These are phyloP conservation scores for Amanita rimosa DNA, from an alignment of 768 basidiomycete genomes.

Conservation along the genomic window DNA sequence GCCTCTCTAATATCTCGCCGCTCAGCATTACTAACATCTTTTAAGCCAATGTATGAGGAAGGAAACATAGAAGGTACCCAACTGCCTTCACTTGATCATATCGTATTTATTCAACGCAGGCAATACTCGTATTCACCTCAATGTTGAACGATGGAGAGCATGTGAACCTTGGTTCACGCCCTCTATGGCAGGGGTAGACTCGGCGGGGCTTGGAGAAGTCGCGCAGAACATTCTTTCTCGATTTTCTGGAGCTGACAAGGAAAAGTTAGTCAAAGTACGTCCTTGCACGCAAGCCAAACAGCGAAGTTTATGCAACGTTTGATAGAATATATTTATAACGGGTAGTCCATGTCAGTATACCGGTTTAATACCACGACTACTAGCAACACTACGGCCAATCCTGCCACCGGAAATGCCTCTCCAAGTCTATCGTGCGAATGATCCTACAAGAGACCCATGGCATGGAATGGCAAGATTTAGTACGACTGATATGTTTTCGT, in stretches of 20 bases:
- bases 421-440: conserved; percentile 45
- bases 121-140: conserved; percentile 73
- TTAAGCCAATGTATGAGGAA: conserved; percentile 71
- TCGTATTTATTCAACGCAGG: conserved; percentile 23
- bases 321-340: conserved; percentile 81
- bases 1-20: conserved; percentile 65
- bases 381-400: conserved; percentile 70
- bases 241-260: conserved; percentile 59
- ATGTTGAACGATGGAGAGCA: conserved; percentile 81
- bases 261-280: conserved; percentile 63
- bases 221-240: conserved; percentile 71
- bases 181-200: conserved; percentile 89
- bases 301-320: not conserved
- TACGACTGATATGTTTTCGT: conserved; percentile 38
- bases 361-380: conserved; percentile 55
- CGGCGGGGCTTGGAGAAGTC: conserved; percentile 90
- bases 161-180: conserved; percentile 93
- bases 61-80: conserved; percentile 50
- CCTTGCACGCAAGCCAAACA: not conserved
- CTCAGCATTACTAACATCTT: conserved; percentile 80
- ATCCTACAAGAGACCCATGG: conserved; percentile 78
- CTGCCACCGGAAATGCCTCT: conserved; percentile 77
- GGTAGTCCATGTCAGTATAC: conserved; percentile 72
- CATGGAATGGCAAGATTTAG: conserved; percentile 81
- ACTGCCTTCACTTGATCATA: not conserved